Base-by-base conservation (phyloP, 768 basidiomycete genomes). In the Rubroboletus satanas region DNA sequence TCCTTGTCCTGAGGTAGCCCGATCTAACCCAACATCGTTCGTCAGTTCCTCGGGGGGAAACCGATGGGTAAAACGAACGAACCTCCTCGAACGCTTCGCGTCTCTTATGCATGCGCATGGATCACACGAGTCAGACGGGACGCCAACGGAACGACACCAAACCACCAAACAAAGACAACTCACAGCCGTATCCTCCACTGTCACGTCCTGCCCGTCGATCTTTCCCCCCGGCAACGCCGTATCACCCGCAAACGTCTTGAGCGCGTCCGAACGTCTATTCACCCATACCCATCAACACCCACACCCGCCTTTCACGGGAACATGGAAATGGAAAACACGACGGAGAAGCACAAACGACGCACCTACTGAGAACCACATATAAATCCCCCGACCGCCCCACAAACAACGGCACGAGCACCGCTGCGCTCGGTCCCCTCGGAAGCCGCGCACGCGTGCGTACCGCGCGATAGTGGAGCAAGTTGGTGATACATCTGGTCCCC, bases 21-120 rank as follows among this genome's bases (percentile, higher is more conserved):
- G 42, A 95, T 87, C 93, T 95, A 66, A 3, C 36, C n/a, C 44
- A 11, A 17, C 12, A 0, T 33, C 17, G 5, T 33, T 18, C 26
- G 10, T 53, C n/a, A 38, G 17, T 31, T 5, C 32, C 15, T 7
- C 1, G 14, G 7, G 14, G 0, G 8, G n/a, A 5, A 7, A 41
- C 44, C 15, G 11, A n/a, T 9, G n/a, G 3, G 0, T 4, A 36
- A 44, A 4, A 7, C 10, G 8, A 18, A 38, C 68, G 7, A 52
- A 92, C 93, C 82, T 96, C 93, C 71, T 96, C 93, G 55, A 83
- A 93, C 0, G 93, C 92, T 73, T 95, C 93, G 41, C 93, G 79
- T 51, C 93, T 74, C 92, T 93, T 93, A 46, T 10, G 18, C 26
- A 37, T 8, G 26, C 8, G 18, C 33, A 36, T 4, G 17, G 2